phyloP scores from a whole-genome alignment of 1,284 basidiomycete species.

The Melampsora americana region DNA sequence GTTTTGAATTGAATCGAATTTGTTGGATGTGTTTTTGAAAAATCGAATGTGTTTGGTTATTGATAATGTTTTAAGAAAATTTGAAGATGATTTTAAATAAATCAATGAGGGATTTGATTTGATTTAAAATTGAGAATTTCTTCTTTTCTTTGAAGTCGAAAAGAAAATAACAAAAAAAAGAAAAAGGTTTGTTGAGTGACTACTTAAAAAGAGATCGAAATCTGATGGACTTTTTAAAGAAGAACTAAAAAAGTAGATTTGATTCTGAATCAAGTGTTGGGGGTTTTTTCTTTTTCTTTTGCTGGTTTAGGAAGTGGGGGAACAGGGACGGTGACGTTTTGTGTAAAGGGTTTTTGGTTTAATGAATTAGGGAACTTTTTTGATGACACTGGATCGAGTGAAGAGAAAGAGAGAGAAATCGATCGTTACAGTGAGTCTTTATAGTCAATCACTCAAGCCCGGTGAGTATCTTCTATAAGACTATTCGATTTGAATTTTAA shows the following conservation, averaged over 20 bases:
- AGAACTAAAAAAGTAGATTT: background rate
- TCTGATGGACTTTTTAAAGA: background rate
- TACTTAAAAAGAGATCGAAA: background rate
- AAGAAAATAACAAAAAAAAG: background rate
- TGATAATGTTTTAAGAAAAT: too few relatives aligned
- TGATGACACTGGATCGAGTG: slow-evolving; percentile 21
- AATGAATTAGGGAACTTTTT: background rate
- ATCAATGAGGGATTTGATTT: too few relatives aligned
- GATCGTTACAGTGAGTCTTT: background rate
- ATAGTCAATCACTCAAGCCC: too few relatives aligned
- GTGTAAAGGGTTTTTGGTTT: background rate
- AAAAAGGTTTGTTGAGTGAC: background rate
- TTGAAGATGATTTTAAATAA: too few relatives aligned
- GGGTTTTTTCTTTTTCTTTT: too few relatives aligned
- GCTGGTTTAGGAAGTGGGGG: background rate
- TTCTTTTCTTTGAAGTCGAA: too few relatives aligned
- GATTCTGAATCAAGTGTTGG: background rate
- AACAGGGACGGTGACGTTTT: background rate
- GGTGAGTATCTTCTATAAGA: slow-evolving; percentile 47
- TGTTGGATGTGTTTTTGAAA: too few relatives aligned
- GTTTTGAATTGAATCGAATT: too few relatives aligned
- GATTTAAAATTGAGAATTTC: too few relatives aligned
- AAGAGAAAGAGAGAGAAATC: background rate
- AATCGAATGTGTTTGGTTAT: too few relatives aligned
- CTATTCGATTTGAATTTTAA: too few relatives aligned